phyloP scores from a whole-genome alignment of 1,139 yeast genomes.

The Blastobotrys proliferans region DNA sequence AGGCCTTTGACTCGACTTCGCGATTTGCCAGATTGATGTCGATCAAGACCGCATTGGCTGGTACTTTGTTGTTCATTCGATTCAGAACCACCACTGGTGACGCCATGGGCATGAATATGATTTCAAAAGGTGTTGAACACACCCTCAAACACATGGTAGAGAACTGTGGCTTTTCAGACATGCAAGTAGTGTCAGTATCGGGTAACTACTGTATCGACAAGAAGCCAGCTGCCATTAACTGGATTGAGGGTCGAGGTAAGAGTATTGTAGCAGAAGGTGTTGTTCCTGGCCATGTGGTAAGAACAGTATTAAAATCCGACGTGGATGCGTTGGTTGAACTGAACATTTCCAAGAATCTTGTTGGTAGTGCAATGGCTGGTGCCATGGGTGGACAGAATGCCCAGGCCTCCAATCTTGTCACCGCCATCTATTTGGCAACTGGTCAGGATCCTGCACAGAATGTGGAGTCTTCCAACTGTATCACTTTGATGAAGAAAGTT shows the following conservation, averaged over 20 bases:
- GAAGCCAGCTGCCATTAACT: slow-evolving; percentile 95
- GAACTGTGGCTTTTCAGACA: slow-evolving; percentile 89
- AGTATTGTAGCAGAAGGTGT: slow-evolving; percentile 97
- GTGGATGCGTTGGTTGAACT: slow-evolving; percentile 90
- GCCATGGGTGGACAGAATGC: slow-evolving; percentile 97
- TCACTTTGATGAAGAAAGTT: slow-evolving; percentile 83
- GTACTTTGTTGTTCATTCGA: slow-evolving; percentile 79
- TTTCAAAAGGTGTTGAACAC: slow-evolving; percentile 93
- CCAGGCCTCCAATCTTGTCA: slow-evolving; percentile 93
- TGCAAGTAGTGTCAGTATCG: slow-evolving; percentile 87
- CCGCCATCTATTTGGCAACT: slow-evolving; percentile 89
- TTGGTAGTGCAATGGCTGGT: slow-evolving; percentile 99
- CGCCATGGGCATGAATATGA: slow-evolving; percentile 99
- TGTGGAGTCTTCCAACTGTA: slow-evolving; percentile 96
- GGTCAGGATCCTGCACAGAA: slow-evolving; percentile 99
- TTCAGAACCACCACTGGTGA: slow-evolving; percentile 98
- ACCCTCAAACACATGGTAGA: slow-evolving; percentile 80
- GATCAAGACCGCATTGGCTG: slow-evolving; percentile 93
- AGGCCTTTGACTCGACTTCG: slow-evolving; percentile 93
- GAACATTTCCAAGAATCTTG: slow-evolving; percentile 80
- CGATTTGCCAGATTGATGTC: slow-evolving; percentile 93
- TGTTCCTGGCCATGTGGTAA: slow-evolving; percentile 76
- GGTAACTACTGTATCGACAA: slow-evolving; percentile 98
- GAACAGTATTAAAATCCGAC: slow-evolving; percentile 79
- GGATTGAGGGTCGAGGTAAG: slow-evolving; percentile 99